Evolutionary conservation across 306 rosid genomes (phyloP).

Genomic region (Astragalus membranaceus): DNA sequence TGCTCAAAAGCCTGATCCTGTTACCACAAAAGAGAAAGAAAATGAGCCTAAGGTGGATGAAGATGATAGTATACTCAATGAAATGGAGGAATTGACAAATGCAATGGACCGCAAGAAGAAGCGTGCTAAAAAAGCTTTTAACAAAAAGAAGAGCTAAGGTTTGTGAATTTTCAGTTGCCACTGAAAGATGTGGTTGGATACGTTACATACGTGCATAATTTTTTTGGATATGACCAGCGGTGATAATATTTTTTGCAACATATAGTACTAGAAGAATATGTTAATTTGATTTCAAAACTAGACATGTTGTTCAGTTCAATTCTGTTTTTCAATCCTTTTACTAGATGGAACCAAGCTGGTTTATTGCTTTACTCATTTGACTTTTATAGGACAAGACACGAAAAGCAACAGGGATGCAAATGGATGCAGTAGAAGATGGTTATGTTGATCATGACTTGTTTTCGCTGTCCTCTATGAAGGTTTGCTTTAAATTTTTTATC

Average conservation of each 20-base stretch:
- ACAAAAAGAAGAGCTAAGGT: constrained; percentile 82
- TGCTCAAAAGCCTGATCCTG: constrained; percentile 32
- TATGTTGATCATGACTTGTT: constrained; percentile 69
- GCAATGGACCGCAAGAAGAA: constrained; percentile 81
- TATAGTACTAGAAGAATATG: background rate
- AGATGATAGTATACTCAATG: constrained; percentile 71
- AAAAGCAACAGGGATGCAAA: constrained; percentile 81
- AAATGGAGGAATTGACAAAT: constrained; percentile 82
- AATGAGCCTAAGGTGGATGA: constrained; percentile 47
- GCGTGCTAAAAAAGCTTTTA: constrained; percentile 61
- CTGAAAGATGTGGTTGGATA: too few species aligned
- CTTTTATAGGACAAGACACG: constrained; percentile 67
- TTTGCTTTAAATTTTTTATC: constrained; percentile 22
- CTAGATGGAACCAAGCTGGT: constrained; percentile 2
- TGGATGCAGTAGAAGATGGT: constrained; percentile 72
- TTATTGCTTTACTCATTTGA: constrained; percentile 9
- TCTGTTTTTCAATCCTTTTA: background rate
- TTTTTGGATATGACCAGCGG: background rate
- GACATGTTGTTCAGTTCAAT: background rate
- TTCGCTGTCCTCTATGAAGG: constrained; percentile 89
- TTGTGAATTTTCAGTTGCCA: background rate
- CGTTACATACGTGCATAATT: background rate
- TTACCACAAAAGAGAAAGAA: constrained; percentile 17
- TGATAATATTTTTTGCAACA: background rate
- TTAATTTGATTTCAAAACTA: background rate